Evolutionary conservation across 2,329 filamentous ascomycete species (phyloP), one percentile per base, ranked within the genome.

Genomic region (Trichoderma arundinaceum): DNA sequence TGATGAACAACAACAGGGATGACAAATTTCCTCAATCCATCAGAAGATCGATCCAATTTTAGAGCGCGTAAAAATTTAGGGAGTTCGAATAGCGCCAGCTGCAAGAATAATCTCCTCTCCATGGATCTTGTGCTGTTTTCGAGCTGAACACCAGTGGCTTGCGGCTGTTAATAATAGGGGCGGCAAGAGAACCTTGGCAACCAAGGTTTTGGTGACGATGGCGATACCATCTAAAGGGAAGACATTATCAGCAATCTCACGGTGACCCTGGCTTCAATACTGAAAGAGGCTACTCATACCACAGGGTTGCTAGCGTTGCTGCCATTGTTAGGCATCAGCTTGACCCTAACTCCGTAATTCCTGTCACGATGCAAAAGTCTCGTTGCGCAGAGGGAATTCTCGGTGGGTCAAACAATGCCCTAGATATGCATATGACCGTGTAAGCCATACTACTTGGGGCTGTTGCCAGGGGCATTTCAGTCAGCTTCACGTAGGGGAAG

Each of bases 61-160:
- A 51, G 80, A 82, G 1, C 84, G 76, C 72, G 82, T 82, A 0
- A 86, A 78, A 2, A 85, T 75, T 58, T 84, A 81, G 0, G 83
- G 83, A 1, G 80, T 80, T 68, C 83, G 83, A 66, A 84, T 81
- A 1, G 79, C 73, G 9, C 83, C 83, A 3, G 80, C 82, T 0
- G 80, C 78, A 38, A 86, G 64, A 59, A 86, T 84, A 13, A 85
- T 79, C 66, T 79, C 70, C 60, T 74, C 70, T 68, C 68, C 44
- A 56, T 66, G 67, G 33, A 75, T 74, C 9, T 71, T 58, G 4
- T 73, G 2, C 75, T 72, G 12, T 73, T 64, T 9, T 69, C 67
- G 2, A 72, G 68, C 48, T 75, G 70, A 19, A 73, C 67, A 13
- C 71, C 70, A 0, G 53, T 60, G 7, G 72, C 71, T 28, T 59